Percentiles rank a stretch among this genome's conserved stretches.
Conservation (phyloP, 148 eudicot genomes). For the Spergularia bocconei region DNA sequence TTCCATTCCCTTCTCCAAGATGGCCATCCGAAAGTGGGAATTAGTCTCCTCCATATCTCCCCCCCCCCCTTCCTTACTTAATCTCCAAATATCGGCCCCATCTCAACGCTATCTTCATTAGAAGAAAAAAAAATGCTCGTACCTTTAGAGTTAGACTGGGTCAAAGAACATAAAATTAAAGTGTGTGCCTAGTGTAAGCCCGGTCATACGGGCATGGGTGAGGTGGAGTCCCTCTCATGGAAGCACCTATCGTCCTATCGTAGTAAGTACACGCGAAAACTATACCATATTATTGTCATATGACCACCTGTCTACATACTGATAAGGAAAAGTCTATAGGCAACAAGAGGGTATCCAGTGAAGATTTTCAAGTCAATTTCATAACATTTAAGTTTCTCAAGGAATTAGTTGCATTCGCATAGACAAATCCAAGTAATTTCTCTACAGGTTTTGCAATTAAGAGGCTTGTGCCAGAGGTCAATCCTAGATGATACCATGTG, state of each 20-base stretch:
- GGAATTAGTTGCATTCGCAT: conserved; percentile 6
- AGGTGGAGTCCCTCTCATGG: not conserved
- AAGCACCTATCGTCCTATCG: not conserved
- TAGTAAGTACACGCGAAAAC: not conserved
- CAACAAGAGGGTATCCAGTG: not conserved
- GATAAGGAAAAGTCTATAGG: not conserved
- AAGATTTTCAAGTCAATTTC: not conserved
- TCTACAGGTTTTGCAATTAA: conserved; percentile 26
- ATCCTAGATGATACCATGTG: conserved; percentile 20
- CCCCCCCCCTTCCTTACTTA: not conserved
- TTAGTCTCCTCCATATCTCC: no score
- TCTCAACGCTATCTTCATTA: no score
- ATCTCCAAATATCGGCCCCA: not conserved
- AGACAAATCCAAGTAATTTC: conserved; percentile 19
- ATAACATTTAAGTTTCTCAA: not conserved
- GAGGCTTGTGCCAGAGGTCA: conserved; percentile 5
- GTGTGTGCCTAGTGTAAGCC: no score
- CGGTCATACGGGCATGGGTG: not conserved
- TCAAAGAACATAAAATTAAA: no score
- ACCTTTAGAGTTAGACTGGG: no score
- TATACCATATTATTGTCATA: not conserved
- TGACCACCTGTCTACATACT: not conserved
- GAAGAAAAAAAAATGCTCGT: no score
- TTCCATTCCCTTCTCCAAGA: no score
- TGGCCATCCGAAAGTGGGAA: no score